A percentile compares a stretch with the other conserved stretches of the same genome.
Evolutionary conservation across 345 rosid species (phyloP).

Genomic region (Excoecaria cochinchinensis): DNA sequence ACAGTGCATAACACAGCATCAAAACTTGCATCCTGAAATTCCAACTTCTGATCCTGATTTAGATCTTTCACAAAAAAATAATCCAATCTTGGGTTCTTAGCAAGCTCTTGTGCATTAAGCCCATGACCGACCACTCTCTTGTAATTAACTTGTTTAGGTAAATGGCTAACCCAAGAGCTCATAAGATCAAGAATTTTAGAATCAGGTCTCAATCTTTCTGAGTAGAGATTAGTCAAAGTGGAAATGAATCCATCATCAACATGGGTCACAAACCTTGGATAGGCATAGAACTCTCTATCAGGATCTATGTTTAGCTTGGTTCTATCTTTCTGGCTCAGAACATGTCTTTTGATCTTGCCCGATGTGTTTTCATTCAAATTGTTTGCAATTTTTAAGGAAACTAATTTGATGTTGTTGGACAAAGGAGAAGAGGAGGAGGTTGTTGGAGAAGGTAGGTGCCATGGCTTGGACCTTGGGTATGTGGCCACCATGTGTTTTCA

Average conservation of each 20-base stretch:
- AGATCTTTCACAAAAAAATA: slow-evolving; percentile 66
- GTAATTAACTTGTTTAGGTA: slow-evolving; percentile 61
- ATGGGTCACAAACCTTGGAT: slow-evolving; percentile 80
- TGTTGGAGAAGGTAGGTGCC: slow-evolving; percentile 22
- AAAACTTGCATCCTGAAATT: slow-evolving; percentile 51
- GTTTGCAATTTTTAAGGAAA: slow-evolving; percentile 30
- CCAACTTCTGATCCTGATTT: slow-evolving; percentile 60
- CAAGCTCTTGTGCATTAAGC: slow-evolving; percentile 85
- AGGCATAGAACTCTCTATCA: slow-evolving; percentile 69
- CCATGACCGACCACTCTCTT: slow-evolving; percentile 89
- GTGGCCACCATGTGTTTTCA: too few species aligned
- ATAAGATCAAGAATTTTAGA: slow-evolving; percentile 74
- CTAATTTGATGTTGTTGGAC: too few species aligned
- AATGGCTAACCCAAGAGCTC: slow-evolving; percentile 96
- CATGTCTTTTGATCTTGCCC: slow-evolving; percentile 67
- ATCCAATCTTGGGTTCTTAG: slow-evolving; percentile 60
- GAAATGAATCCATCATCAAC: slow-evolving; percentile 76
- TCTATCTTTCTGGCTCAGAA: slow-evolving; percentile 61
- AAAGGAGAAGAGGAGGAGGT: slow-evolving; percentile 23
- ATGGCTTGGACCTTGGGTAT: slow-evolving; percentile 8
- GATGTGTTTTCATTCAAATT: slow-evolving; percentile 39
- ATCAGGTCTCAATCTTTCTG: slow-evolving; percentile 56
- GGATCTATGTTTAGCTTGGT: slow-evolving; percentile 54
- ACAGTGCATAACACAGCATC: slow-evolving; percentile 80
- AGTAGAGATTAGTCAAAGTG: slow-evolving; percentile 59